Evolutionary conservation across 1,284 basidiomycete genomes (phyloP), one percentile per base, ranked within the genome.

Genomic region (Ustilago curta): DNA sequence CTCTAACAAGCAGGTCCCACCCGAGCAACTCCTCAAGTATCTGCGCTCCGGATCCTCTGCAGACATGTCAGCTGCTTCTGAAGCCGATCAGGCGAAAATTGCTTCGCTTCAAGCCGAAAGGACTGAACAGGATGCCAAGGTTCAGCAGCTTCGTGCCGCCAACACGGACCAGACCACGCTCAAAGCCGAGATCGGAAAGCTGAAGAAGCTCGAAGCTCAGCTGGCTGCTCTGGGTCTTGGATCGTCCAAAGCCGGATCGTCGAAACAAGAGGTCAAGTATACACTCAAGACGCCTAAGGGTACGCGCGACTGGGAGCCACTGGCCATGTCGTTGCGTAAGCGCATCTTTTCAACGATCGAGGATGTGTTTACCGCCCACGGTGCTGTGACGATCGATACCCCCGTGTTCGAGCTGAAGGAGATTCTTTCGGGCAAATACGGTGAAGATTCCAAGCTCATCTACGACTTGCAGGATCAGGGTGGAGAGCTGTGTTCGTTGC

Each of bases 391-490:
- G 70, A 93, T 99, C 70, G 96, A 99, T 86, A 99, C 96, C 2
- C 96, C 96, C 63, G 95, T 98, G 19, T 98, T 99, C 82, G 96
- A 99, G 87, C 91, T 96, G 71, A 95, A 95, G 85, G 96, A 99
- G 83, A 91, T 99, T 71, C 88, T 98, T 49, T 90, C 93, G 0
- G 96, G 94, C 73, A 99, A 98, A 87, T 83, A 85, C 44, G 85
- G 85, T 62, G 97, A 99, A 86, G 96, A 99, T 85, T 90, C 91
- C 51, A 99, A 99, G 86, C 91, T 99, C 80, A 99, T 99, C 79
- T 99, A 97, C 86, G 96, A 99, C 86, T 89, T 99, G 57, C 91
- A 92, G 88, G 97, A 99, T 86, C 97, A 99, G 85, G 97, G 96
- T n/a, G 96, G 97, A 25, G 97, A 99, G 86, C 90, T 98, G 79